A percentile compares a stretch with the other conserved stretches of the same genome.
Evolutionary conservation across 2,329 filamentous ascomycete genomes (phyloP).

Genomic region (Teratosphaeria zuluensis): DNA sequence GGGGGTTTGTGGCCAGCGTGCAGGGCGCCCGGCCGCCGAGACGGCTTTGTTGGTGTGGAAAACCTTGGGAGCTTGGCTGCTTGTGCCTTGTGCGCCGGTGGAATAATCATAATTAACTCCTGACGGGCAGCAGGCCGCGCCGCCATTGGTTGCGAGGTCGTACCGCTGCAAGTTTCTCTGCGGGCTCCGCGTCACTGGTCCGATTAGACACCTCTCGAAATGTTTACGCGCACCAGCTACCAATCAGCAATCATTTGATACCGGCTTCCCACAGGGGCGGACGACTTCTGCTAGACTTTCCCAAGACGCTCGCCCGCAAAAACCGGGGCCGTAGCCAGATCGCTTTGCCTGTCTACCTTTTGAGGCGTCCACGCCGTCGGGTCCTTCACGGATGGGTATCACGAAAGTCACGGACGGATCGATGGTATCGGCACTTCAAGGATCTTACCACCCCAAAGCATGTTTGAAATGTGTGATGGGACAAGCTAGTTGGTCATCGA

Average conservation of each 20-base stretch:
- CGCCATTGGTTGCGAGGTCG: background rate
- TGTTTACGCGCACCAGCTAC: background rate
- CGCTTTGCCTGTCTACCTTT: background rate
- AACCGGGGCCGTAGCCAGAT: background rate
- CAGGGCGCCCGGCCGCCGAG: background rate
- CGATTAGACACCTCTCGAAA: background rate
- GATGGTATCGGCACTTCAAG: background rate
- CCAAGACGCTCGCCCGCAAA: background rate
- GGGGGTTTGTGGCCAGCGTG: background rate
- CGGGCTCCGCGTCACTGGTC: background rate
- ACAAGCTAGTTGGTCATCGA: background rate
- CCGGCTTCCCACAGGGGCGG: background rate
- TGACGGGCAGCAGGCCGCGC: background rate
- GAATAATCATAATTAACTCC: background rate
- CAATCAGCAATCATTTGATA: background rate
- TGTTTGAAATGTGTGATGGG: background rate
- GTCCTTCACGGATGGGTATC: background rate
- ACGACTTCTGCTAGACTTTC: background rate
- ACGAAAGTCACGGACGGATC: background rate
- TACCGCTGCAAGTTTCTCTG: background rate
- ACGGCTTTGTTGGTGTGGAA: background rate
- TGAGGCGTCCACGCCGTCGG: background rate
- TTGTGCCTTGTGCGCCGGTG: background rate
- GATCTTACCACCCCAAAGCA: background rate
- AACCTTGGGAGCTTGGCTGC: background rate